A percentile compares a stretch with the other conserved stretches of the same genome.
These are phyloP conservation scores for Puya raimondii DNA, from an alignment of 176 grass and related monocot genomes.

Conservation along the genomic window DNA sequence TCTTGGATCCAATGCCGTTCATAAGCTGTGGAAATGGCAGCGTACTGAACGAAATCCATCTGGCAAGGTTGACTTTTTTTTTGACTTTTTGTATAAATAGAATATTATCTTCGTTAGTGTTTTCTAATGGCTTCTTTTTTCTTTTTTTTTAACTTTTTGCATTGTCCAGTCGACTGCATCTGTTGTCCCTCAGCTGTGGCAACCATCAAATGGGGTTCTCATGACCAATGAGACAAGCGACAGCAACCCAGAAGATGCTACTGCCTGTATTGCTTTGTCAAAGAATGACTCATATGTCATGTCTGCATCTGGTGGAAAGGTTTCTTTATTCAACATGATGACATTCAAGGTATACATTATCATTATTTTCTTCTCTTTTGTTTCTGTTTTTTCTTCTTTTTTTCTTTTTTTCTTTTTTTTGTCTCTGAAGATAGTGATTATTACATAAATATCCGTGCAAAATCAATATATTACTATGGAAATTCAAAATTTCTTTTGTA, in stretches of 20 bases:
- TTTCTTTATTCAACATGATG: slow-evolving; percentile 99
- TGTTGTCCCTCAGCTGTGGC: slow-evolving; percentile 77
- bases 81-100: background rate
- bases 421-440: too few species aligned
- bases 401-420: too few species aligned
- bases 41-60: slow-evolving; percentile 79
- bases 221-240: slow-evolving; percentile 92
- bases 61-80: slow-evolving; percentile 55
- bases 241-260: slow-evolving; percentile 90
- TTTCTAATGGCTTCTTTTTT: slow-evolving; percentile 21
- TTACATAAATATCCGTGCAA: too few species aligned
- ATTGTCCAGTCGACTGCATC: slow-evolving; percentile 74
- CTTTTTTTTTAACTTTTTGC: slow-evolving; percentile 11
- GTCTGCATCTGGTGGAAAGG: slow-evolving; percentile 98
- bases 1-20: slow-evolving; percentile 83
- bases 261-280: slow-evolving; percentile 93
- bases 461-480: too few species aligned
- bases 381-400: too few species aligned
- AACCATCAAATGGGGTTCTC: slow-evolving; percentile 84
- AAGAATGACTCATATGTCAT: slow-evolving; percentile 99
- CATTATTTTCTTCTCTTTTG: background rate
- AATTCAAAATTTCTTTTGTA: too few species aligned
- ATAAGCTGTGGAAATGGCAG: slow-evolving; percentile 99
- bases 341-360: slow-evolving; percentile 71
- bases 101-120: slow-evolving; percentile 17